Evolutionary conservation across 2,329 filamentous ascomycete genomes (phyloP).

Genomic region (Exserohilum turcica): DNA sequence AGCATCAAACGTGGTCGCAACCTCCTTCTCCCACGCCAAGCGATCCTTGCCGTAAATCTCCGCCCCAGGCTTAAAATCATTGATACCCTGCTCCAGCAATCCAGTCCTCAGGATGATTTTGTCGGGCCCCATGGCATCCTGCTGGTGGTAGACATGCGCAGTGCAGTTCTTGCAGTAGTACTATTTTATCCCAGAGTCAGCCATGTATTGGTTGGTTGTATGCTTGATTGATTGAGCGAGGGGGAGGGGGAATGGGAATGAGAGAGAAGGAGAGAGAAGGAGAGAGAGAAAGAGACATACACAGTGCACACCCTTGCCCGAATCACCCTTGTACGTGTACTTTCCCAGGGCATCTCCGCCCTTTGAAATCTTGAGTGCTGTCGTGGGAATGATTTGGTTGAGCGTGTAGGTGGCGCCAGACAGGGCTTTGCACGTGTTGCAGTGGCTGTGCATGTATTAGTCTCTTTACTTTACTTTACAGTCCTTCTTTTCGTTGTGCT

Average conservation of each 20-base stretch:
- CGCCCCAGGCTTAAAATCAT: conserved; percentile 56
- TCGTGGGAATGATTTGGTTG: conserved; percentile 60
- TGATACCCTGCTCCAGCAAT: conserved; percentile 52
- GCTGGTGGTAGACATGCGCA: conserved; percentile 61
- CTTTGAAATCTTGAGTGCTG: conserved; percentile 58
- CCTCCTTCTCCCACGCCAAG: conserved; percentile 58
- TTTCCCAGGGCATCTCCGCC: conserved; percentile 56
- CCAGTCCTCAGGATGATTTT: conserved; percentile 60
- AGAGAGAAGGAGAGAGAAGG: too few species aligned
- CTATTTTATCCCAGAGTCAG: too few species aligned
- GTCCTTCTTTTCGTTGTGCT: too few species aligned
- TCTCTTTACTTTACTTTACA: not conserved
- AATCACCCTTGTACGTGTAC: conserved; percentile 63
- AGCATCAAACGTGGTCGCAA: conserved; percentile 54
- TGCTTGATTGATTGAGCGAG: too few species aligned
- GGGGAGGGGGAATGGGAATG: too few species aligned
- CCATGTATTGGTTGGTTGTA: too few species aligned
- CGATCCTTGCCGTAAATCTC: conserved; percentile 62
- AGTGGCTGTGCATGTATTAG: conserved; percentile 54
- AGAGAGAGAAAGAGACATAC: not conserved
- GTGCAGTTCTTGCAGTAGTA: conserved; percentile 65
- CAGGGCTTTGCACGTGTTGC: conserved; percentile 62
- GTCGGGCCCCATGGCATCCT: conserved; percentile 57
- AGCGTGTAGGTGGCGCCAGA: conserved; percentile 58
- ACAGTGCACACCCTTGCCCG: conserved; percentile 61